Conservation (phyloP, 805 yeast species). For the Lachancea thermotolerans region DNA sequence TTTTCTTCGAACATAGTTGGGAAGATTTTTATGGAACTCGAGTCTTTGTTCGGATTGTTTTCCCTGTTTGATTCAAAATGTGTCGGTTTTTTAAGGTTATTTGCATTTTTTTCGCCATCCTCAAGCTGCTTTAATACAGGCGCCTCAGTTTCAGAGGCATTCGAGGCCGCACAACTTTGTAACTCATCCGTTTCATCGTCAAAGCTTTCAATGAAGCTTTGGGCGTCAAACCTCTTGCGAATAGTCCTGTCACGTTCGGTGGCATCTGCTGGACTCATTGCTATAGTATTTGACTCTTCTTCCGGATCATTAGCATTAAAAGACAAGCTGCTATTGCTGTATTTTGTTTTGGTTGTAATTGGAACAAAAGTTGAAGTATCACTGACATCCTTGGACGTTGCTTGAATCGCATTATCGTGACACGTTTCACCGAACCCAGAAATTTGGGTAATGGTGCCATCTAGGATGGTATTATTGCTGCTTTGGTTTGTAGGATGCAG, state of each 20-base stretch:
- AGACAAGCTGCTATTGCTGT: too few species aligned
- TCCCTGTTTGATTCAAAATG: not conserved
- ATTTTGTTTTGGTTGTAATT: too few species aligned
- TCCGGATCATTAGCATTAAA: too few species aligned
- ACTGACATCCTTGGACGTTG: not conserved
- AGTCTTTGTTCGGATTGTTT: not conserved
- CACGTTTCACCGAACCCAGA: not conserved
- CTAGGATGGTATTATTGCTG: not conserved
- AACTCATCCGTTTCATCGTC: slow-evolving; percentile 1
- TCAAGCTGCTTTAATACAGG: not conserved
- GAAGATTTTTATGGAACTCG: not conserved
- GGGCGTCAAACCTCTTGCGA: not conserved
- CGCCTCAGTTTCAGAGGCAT: not conserved
- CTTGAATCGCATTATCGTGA: not conserved
- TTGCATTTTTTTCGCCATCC: not conserved
- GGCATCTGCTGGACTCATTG: too few species aligned
- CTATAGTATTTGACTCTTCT: too few species aligned
- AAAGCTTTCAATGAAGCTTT: not conserved
- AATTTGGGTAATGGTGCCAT: not conserved
- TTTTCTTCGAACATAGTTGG: not conserved
- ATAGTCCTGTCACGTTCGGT: not conserved
- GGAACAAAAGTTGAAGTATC: too few species aligned
- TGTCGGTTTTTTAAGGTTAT: not conserved
- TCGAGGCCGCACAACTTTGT: not conserved
- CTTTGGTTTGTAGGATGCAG: too few species aligned